Percentiles rank a stretch among this genome's conserved stretches.
phyloP scores from a whole-genome alignment of 2,329 filamentous ascomycete genomes.

The Drechslerella coelobrocha region DNA sequence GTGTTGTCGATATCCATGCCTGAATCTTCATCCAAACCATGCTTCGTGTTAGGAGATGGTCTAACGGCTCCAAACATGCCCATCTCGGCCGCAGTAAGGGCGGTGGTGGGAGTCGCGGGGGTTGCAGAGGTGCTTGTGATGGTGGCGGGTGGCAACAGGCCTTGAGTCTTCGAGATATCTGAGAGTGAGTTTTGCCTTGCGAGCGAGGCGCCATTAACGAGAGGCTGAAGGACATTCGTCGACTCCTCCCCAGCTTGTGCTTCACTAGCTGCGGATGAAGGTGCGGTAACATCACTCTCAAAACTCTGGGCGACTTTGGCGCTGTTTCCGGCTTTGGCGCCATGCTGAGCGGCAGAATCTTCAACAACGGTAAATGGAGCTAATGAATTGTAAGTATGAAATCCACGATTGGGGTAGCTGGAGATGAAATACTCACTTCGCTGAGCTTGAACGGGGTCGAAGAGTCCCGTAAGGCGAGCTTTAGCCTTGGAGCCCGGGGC shows the following conservation, averaged over 20 bases:
- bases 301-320: slow-evolving; percentile 17
- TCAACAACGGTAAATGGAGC: slow-evolving; percentile 44
- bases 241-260: slow-evolving; percentile 7
- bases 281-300: slow-evolving; percentile 22
- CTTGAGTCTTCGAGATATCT: slow-evolving; percentile 33
- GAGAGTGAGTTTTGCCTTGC: slow-evolving; percentile 31
- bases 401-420: neutral
- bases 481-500: slow-evolving; percentile 41
- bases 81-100: slow-evolving; percentile 43
- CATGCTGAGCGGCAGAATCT: slow-evolving; percentile 14
- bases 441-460: slow-evolving; percentile 38
- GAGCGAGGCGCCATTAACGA: slow-evolving; percentile 46
- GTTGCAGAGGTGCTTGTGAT: slow-evolving; percentile 23
- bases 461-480: slow-evolving; percentile 41
- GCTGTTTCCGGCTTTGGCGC: neutral
- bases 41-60: slow-evolving; percentile 40
- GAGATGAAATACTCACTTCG: slow-evolving; percentile 14
- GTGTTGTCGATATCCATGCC: slow-evolving; percentile 50
- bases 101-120: slow-evolving; percentile 31
- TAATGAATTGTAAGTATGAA: slow-evolving; percentile 13
- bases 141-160: slow-evolving; percentile 25
- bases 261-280: slow-evolving; percentile 23
- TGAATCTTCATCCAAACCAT: slow-evolving; percentile 43
- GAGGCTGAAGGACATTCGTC: slow-evolving; percentile 40
- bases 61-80: slow-evolving; percentile 46